These are phyloP conservation scores for Pyrus bretschneideri DNA, from an alignment of 306 rosid genomes.

Conservation along the genomic window DNA sequence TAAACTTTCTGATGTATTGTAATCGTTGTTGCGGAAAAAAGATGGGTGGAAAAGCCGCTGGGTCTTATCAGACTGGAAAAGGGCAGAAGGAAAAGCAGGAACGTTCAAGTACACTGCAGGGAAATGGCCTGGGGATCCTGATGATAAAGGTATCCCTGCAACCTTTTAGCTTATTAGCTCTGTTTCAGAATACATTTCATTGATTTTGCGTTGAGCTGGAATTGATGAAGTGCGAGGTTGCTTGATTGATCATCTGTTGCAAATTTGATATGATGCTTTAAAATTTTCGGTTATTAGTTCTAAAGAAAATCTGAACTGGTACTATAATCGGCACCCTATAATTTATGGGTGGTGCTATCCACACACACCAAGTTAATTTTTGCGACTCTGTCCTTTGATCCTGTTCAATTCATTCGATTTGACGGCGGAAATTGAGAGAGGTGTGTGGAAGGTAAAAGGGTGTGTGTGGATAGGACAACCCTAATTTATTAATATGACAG, in stretches of 20 bases:
- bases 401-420: too few species aligned
- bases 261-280: background rate
- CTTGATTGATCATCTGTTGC: background rate
- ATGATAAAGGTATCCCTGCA: constrained; percentile 49
- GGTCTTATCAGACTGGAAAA: constrained; percentile 79
- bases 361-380: too few species aligned
- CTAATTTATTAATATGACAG: too few species aligned
- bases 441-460: too few species aligned
- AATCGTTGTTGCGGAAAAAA: constrained; percentile 8
- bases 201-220: background rate
- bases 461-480: too few species aligned
- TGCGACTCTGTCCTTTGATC: too few species aligned
- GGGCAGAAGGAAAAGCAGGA: constrained; percentile 76
- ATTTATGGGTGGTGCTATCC: too few species aligned
- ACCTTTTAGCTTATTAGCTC: background rate
- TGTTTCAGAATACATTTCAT: background rate
- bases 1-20: background rate
- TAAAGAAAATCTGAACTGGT: background rate
- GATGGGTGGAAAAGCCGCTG: constrained; percentile 81
- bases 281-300: background rate
- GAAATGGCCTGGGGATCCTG: constrained; percentile 74
- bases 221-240: background rate
- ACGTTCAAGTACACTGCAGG: constrained; percentile 70
- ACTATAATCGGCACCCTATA: background rate
- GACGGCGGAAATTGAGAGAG: too few species aligned